A percentile compares a stretch with the other conserved stretches of the same genome.
Evolutionary conservation across 2,329 filamentous ascomycete genomes (phyloP).

Genomic region (Alternaria atra): DNA sequence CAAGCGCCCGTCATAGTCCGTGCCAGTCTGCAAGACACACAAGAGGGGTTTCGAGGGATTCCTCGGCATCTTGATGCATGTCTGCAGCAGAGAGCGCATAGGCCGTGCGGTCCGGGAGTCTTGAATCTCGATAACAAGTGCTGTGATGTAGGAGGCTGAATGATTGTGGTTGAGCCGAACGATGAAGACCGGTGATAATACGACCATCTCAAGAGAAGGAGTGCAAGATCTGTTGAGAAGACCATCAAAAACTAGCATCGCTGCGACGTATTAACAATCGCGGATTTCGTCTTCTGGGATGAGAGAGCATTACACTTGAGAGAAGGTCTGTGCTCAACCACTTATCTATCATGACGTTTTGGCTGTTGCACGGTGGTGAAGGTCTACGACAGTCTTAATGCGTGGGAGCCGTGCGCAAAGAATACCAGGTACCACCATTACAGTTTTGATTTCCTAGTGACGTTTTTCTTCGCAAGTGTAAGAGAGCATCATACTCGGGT

Average conservation of each 20-base stretch:
- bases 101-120: neutral
- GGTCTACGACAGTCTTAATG: neutral
- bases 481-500: neutral
- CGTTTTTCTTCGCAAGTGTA: neutral
- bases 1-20: neutral
- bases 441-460: neutral
- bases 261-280: neutral
- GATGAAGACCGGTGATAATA: neutral
- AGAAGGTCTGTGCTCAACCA: neutral
- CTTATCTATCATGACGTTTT: neutral
- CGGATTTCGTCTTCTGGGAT: neutral
- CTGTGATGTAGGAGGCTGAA: slow-evolving; percentile 4
- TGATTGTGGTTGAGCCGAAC: neutral
- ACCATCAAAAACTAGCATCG: neutral
- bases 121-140: neutral
- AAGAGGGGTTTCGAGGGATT: neutral
- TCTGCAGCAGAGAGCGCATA: neutral
- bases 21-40: slow-evolving; percentile 1
- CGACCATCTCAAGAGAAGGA: neutral
- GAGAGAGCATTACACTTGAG: neutral
- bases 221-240: neutral
- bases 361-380: neutral
- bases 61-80: slow-evolving; percentile 2
- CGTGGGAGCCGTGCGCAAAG: neutral
- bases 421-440: neutral